A percentile compares a stretch with the other conserved stretches of the same genome.
Conservation (phyloP, 2,329 filamentous ascomycete genomes). For the Colletotrichum sidae region DNA sequence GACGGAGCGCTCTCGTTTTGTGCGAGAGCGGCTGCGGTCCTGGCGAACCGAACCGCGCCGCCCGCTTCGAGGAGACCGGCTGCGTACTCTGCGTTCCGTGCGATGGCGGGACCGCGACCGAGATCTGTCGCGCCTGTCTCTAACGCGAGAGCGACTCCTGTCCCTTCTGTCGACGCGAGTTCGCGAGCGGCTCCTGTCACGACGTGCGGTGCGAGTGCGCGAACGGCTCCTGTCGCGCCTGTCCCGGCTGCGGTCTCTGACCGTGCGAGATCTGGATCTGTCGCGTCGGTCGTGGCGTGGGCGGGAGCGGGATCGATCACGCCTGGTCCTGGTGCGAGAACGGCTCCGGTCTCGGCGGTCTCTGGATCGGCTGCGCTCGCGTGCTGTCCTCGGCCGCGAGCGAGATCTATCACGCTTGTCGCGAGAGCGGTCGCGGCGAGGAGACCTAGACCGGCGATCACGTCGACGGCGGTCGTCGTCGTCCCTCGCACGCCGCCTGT, state of each 20-base stretch:
- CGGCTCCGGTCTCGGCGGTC: slow-evolving; percentile 51
- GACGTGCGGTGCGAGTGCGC: slow-evolving; percentile 35
- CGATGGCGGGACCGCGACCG: slow-evolving; percentile 32
- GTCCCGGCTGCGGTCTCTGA: slow-evolving; percentile 51
- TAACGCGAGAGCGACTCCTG: slow-evolving; percentile 45
- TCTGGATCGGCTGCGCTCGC: slow-evolving; percentile 51
- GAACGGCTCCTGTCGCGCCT: slow-evolving; percentile 50
- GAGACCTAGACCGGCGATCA: slow-evolving; percentile 54
- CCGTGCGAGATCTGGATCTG: slow-evolving; percentile 46
- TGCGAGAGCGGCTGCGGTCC: slow-evolving; percentile 35
- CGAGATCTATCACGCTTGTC: slow-evolving; percentile 47
- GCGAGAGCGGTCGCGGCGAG: slow-evolving; percentile 50
- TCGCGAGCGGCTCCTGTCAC: slow-evolving; percentile 46
- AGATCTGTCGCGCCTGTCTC: slow-evolving; percentile 29
- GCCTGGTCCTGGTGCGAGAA: slow-evolving; percentile 44
- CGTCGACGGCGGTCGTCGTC: slow-evolving; percentile 46
- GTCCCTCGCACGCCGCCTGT: slow-evolving; percentile 46
- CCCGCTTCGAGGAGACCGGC: slow-evolving; percentile 42
- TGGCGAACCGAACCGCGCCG: slow-evolving; percentile 38
- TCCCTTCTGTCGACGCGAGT: slow-evolving; percentile 42
- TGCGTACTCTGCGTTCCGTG: slow-evolving; percentile 43
- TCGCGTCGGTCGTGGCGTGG: slow-evolving; percentile 46
- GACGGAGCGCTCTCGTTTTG: slow-evolving; percentile 40
- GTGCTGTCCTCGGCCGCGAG: slow-evolving; percentile 41
- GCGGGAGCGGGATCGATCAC: slow-evolving; percentile 48